Percentiles rank a stretch among this genome's conserved stretches.
These are phyloP conservation scores for Arabis alpina DNA, from an alignment of 345 rosid species.

Conservation along the genomic window DNA sequence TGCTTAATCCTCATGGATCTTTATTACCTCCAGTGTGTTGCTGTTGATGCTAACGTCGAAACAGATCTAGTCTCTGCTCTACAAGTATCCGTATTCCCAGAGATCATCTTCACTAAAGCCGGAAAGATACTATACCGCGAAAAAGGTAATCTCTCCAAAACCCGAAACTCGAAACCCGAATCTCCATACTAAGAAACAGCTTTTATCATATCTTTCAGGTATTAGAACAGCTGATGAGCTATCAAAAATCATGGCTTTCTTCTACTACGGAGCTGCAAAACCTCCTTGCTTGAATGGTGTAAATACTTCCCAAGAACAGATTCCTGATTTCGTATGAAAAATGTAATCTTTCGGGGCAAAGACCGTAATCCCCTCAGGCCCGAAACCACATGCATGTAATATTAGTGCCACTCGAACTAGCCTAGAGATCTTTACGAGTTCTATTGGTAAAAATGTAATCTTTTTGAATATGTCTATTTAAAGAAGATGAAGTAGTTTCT, in stretches of 20 bases:
- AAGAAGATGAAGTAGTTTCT: slow-evolving; percentile 25
- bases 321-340: slow-evolving; percentile 3
- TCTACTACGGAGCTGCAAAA: slow-evolving; percentile 87
- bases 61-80: slow-evolving; percentile 72
- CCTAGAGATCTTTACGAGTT: too few species aligned
- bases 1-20: slow-evolving; percentile 10
- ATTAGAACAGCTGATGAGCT: slow-evolving; percentile 71
- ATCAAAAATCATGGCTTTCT: slow-evolving; percentile 87
- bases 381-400: too few species aligned
- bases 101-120: slow-evolving; percentile 80
- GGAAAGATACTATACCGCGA: slow-evolving; percentile 88
- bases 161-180: background rate
- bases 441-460: too few species aligned
- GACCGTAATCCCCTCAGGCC: too few species aligned
- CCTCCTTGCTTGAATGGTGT: slow-evolving; percentile 59
- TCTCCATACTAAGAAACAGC: background rate
- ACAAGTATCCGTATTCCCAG: slow-evolving; percentile 68
- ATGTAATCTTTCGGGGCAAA: too few species aligned
- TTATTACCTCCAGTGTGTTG: slow-evolving; percentile 65
- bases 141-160: slow-evolving; percentile 52
- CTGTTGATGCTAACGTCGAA: slow-evolving; percentile 81
- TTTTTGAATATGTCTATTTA: background rate
- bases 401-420: too few species aligned
- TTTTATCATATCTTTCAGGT: slow-evolving; percentile 48
- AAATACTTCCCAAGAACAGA: slow-evolving; percentile 51